These are phyloP conservation scores for Yarrowia hollandica DNA, from an alignment of 805 yeast species.

Conservation along the genomic window DNA sequence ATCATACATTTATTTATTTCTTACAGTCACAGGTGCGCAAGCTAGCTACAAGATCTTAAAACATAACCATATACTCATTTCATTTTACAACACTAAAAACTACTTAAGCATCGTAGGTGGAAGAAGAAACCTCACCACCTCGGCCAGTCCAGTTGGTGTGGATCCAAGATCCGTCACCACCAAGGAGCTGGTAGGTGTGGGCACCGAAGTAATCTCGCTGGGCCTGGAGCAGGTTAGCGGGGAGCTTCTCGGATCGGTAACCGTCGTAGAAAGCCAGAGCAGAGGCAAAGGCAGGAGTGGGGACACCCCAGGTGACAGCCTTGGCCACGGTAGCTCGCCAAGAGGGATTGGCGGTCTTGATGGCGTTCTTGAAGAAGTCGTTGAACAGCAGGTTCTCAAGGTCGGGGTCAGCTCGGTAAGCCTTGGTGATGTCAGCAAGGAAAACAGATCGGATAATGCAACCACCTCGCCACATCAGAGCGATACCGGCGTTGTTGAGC, in stretches of 20 bases:
- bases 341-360: conserved; percentile 88
- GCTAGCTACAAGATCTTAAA: too few relatives aligned
- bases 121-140: conserved; percentile 96
- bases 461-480: conserved; percentile 99
- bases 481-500: conserved; percentile 96
- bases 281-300: conserved; percentile 96
- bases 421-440: conserved; percentile 94
- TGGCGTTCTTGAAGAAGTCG: conserved; percentile 90
- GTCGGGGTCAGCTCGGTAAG: conserved; percentile 90
- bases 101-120: conserved; percentile 84
- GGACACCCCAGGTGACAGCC: conserved; percentile 84
- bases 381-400: conserved; percentile 94
- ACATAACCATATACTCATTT: conserved; percentile 14
- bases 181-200: conserved; percentile 95
- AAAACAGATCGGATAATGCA: conserved; percentile 98
- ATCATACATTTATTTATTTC: background rate
- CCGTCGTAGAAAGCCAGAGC: conserved; percentile 98
- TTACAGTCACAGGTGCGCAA: too few relatives aligned
- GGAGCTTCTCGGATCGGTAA: conserved; percentile 91
- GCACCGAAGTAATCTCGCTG: conserved; percentile 99
- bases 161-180: conserved; percentile 74
- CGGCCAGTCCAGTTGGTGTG: conserved; percentile 99
- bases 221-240: conserved; percentile 98
- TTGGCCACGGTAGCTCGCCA: conserved; percentile 88
- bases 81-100: conserved; percentile 27